Evolutionary conservation across 169 alveolate species (phyloP), one percentile per base, ranked within the genome.

Genomic region (Eimeria maxima): DNA sequence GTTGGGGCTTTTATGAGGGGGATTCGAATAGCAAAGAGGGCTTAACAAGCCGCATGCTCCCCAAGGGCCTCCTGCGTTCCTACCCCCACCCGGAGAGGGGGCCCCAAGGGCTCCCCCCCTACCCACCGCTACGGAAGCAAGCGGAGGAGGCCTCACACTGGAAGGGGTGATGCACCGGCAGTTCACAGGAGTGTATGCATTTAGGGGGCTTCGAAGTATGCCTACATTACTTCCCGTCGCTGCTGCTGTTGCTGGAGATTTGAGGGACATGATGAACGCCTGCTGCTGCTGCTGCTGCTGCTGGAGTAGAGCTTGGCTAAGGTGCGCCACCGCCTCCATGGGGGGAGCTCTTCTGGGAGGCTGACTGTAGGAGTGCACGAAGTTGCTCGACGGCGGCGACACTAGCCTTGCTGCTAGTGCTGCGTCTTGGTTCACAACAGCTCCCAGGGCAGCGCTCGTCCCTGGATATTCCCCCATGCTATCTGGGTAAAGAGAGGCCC

Each of bases 261-360:
- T 60, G 29, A 63, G 93, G 42, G 80, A 55, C 81, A 60, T 47
- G 67, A 55, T 22, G 44, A 86, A 63, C 63, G 55, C 93, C 80
- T 86, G 93, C 76, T 83, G 91, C 71, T 50, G 89, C n/a, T 50
- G 89, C n/a, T 84, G 93, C 60, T 60, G 76, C 80, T 86, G 93
- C 80, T 60, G 76, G 16, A 55, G 93, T 8, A 86, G 93, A 38
- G 81, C 57, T 45, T 57, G 93, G 44, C 42, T 55, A 44, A 86
- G 81, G 14, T 86, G 93, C 65, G 63, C 81, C 16, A 55, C 80
- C 18, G 93, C 93, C 81, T 55, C 80, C 93, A 86, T 86, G n/a
- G 93, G 80, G 29, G 50, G 24, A 10, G 50, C 71, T 27, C 74
- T 33, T 83, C 18, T 11, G 14, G 91, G 91, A 6, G 91, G 91